These are phyloP conservation scores for Agrostemma githago DNA, from an alignment of 148 eudicot genomes.

Conservation along the genomic window DNA sequence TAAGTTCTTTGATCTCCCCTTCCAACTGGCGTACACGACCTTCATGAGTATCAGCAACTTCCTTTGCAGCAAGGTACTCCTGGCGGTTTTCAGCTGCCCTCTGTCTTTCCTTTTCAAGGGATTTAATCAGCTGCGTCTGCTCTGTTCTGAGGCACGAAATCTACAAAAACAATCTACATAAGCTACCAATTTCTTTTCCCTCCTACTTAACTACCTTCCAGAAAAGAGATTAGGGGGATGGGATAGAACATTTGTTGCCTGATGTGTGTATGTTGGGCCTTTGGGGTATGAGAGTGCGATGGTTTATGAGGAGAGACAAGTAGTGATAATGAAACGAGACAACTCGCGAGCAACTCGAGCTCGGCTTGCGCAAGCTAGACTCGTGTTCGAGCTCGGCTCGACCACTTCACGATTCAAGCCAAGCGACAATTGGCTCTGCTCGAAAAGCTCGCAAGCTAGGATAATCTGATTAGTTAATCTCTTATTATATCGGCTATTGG, in stretches of 20 bases:
- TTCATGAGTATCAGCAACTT: slow-evolving; percentile 86
- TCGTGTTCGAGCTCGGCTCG: too few species aligned
- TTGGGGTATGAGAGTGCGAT: neutral
- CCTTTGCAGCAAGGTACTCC: slow-evolving; percentile 87
- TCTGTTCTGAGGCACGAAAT: slow-evolving; percentile 93
- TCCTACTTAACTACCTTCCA: neutral
- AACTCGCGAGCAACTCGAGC: too few species aligned
- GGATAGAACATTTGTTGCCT: neutral
- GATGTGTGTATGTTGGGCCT: neutral
- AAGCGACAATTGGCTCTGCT: too few species aligned
- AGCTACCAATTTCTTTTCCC: slow-evolving; percentile 17
- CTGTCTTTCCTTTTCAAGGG: slow-evolving; percentile 97
- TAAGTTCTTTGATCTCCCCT: slow-evolving; percentile 76
- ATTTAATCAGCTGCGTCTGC: slow-evolving; percentile 80
- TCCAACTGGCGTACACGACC: slow-evolving; percentile 76
- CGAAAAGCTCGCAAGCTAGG: too few species aligned
- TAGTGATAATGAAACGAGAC: too few species aligned
- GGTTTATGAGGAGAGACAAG: neutral
- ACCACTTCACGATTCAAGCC: too few species aligned
- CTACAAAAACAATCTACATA: slow-evolving; percentile 40
- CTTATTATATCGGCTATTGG: too few species aligned
- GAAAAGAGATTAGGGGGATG: too few species aligned
- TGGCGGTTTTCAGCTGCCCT: slow-evolving; percentile 91
- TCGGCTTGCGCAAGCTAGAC: too few species aligned
- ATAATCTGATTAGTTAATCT: too few species aligned